Base-by-base conservation (phyloP, 441 rosid species). In the Croton setiger region DNA sequence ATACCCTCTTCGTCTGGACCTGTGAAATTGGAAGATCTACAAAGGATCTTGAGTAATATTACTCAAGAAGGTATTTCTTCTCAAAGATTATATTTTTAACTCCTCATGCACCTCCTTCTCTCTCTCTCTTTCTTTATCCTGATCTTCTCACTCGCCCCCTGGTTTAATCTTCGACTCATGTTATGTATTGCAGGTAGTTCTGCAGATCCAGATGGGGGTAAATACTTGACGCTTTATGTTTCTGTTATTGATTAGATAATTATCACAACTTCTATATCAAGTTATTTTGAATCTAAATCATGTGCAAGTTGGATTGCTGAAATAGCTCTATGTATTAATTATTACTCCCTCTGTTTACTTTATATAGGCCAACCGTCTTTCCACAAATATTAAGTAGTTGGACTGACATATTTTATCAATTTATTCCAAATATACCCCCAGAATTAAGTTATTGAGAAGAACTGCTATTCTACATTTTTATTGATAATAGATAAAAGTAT, bases 171-270 rank as follows among this genome's bases (percentile, higher is more conserved):
- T 74, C 76, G 64, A 79, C 74, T 71, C 72, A 72, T 76, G 48
- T 55, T 31, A 67, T 78, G 67, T 78, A 67, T 47, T 82, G 79
- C 90, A 94, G 97, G 82, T 75, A 54, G 73, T 58, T 69, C 83
- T 69, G 88, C 69, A 72, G 90, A 85, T 76, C 86, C 90, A 71
- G 96, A 94, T 72, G 97, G 79, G 86, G 99, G 99, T 94, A 73
- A 70, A 53, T 43, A 27, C 21, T 66, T 59, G 71, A 39, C 69
- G 2, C 15, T 47, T 48, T 59, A 37, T 62, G 8, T 39, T 5
- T 39, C 8, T 0, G 0, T 39, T 39, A 39, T 39, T 39, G 43
- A 6, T 39, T 39, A 39, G 10, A 39, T 39, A 10, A 23, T 27
- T 12, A 3, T 8, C 58, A 21, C 9, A 11, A 55, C n/a, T 55